phyloP scores from a whole-genome alignment of 768 basidiomycete species.

The Cystofilobasidium bisporidii region DNA sequence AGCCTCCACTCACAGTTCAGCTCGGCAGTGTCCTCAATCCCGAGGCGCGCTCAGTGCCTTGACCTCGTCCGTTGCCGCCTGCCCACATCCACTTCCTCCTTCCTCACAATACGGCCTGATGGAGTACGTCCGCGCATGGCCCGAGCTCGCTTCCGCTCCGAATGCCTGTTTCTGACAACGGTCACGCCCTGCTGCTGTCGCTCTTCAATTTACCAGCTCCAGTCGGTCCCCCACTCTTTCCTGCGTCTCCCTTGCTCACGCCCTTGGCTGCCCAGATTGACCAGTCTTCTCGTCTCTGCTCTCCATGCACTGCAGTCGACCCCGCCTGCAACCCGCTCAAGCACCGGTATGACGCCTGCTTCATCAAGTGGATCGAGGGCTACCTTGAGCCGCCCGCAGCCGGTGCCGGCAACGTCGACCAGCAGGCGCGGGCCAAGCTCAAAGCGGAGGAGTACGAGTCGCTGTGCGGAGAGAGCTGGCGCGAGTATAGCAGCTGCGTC shows the following conservation, averaged over 20 bases:
- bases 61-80: no score
- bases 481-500: slow-evolving; percentile 67
- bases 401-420: slow-evolving; percentile 42
- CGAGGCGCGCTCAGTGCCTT: no score
- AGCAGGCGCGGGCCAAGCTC: slow-evolving; percentile 51
- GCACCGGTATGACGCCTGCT: slow-evolving; percentile 81
- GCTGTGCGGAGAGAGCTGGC: slow-evolving; percentile 76
- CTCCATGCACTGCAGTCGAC: slow-evolving; percentile 10
- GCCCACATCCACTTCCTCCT: no score
- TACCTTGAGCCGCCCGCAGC: slow-evolving; percentile 63
- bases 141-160: no score
- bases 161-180: no score
- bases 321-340: slow-evolving; percentile 83
- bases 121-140: no score
- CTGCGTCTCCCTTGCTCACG: not conserved
- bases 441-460: slow-evolving; percentile 82
- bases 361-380: slow-evolving; percentile 95
- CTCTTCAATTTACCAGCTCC: no score
- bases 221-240: no score
- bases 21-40: no score
- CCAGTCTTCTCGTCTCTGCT: not conserved
- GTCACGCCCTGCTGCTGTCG: no score
- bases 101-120: no score
- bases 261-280: not conserved
- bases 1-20: no score